Percentiles rank a stretch among this genome's conserved stretches.
These are phyloP conservation scores for barley (Hordeum vulgare) DNA, from an alignment of 176 grass and related monocot genomes.

Conservation along the genomic window DNA sequence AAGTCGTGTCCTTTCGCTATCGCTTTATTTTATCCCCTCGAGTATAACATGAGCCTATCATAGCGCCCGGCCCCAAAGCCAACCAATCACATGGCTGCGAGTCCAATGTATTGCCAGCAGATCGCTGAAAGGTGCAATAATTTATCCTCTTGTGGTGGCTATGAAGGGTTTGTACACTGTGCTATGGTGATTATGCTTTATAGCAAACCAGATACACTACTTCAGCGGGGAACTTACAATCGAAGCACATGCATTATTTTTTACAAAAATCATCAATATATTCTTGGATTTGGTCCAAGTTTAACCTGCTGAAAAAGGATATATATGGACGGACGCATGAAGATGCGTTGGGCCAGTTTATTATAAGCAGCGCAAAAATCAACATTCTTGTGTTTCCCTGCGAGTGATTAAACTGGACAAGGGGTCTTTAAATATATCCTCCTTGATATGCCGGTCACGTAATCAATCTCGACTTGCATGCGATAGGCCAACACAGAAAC, in stretches of 20 bases:
- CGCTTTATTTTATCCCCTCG: conserved; percentile 39
- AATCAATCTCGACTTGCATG: conserved; percentile 10
- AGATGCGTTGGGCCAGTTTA: conserved; percentile 10
- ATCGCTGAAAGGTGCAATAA: conserved; percentile 26
- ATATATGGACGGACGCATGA: no score
- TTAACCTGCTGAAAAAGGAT: not conserved
- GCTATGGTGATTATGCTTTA: not conserved
- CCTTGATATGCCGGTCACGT: not conserved
- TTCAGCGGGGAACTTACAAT: not conserved
- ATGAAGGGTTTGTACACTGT: conserved; percentile 4
- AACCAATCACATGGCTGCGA: conserved; percentile 39
- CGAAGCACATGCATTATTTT: not conserved
- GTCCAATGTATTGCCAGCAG: conserved; percentile 17
- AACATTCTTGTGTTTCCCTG: not conserved
- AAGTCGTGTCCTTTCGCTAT: conserved; percentile 37
- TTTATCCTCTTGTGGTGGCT: conserved; percentile 32
- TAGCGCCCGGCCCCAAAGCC: conserved; percentile 31
- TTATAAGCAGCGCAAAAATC: not conserved
- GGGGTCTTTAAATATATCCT: not conserved
- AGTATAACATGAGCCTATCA: conserved; percentile 51
- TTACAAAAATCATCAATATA: not conserved
- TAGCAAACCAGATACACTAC: not conserved
- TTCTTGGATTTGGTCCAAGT: not conserved
- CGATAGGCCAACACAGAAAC: conserved; percentile 9
- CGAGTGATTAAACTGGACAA: not conserved